Percentiles rank a stretch among this genome's conserved stretches.
phyloP scores from a whole-genome alignment of 257 asterid genomes.

The Solanum verrucosum region DNA sequence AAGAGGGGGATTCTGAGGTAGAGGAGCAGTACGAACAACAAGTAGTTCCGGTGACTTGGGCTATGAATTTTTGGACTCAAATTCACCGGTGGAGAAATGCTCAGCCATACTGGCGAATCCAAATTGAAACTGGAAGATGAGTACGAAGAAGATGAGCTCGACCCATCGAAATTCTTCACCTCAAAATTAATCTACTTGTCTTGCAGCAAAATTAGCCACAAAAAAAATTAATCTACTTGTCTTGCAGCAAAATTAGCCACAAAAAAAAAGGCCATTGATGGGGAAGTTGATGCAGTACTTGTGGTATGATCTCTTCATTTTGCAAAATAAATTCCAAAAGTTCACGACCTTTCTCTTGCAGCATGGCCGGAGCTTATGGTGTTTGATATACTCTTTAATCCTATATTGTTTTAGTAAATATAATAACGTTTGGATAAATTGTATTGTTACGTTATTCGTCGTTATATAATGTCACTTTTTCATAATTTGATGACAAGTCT shows the following conservation, averaged over 20 bases:
- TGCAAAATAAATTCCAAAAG: not conserved
- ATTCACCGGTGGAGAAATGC: slow-evolving; percentile 66
- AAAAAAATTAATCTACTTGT: too few relatives aligned
- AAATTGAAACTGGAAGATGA: slow-evolving; percentile 51
- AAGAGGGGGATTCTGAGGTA: not conserved
- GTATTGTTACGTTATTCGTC: too few relatives aligned
- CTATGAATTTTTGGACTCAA: slow-evolving; percentile 48
- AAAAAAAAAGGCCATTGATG: not conserved
- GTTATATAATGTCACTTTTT: too few relatives aligned
- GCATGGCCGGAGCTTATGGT: not conserved
- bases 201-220: too few relatives aligned
- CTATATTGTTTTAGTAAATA: too few relatives aligned
- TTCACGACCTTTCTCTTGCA: slow-evolving; percentile 5
- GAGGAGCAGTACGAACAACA: slow-evolving; percentile 44
- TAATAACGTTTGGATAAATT: too few relatives aligned
- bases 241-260: too few relatives aligned
- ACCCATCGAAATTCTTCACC: slow-evolving; percentile 28
- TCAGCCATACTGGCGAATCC: slow-evolving; percentile 62
- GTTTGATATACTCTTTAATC: not conserved
- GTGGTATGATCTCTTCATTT: slow-evolving; percentile 1
- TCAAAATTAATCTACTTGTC: slow-evolving; percentile 8
- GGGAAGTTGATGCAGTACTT: not conserved
- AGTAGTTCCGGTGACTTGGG: slow-evolving; percentile 80
- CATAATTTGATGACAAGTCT: too few relatives aligned
- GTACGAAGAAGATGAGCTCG: slow-evolving; percentile 19